phyloP scores from a whole-genome alignment of 305 asterid species.

The Ilex paraguariensis region DNA sequence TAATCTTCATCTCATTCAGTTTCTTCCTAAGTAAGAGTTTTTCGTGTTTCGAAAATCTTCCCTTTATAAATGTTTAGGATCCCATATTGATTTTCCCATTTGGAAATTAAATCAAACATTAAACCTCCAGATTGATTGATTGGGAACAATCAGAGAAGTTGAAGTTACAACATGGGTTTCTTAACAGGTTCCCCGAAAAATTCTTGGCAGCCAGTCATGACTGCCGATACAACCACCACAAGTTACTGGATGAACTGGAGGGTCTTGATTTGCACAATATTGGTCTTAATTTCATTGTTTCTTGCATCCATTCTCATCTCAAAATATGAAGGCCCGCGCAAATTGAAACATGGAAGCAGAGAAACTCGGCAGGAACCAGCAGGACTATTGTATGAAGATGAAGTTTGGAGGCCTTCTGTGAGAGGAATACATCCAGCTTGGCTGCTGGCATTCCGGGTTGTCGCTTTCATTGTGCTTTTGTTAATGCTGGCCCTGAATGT shows the following conservation, averaged over 20 bases:
- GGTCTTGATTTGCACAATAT: conserved; percentile 58
- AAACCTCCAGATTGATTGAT: background rate
- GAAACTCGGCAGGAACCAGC: conserved; percentile 25
- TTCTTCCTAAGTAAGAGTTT: background rate
- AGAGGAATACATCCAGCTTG: conserved; percentile 72
- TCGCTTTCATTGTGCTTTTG: conserved; percentile 72
- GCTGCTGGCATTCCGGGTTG: conserved; percentile 63
- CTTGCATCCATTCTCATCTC: conserved; percentile 67
- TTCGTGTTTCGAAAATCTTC: background rate
- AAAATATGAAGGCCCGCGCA: conserved; percentile 52
- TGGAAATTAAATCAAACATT: background rate
- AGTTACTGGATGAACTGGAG: conserved; percentile 94
- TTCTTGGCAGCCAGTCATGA: conserved; percentile 83
- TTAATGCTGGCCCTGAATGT: conserved; percentile 67
- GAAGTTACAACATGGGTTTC: conserved; percentile 45
- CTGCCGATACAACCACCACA: conserved; percentile 67
- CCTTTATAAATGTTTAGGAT: background rate
- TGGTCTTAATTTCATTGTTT: conserved; percentile 61
- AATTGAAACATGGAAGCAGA: conserved; percentile 18
- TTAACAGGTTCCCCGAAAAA: conserved; percentile 66
- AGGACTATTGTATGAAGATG: conserved; percentile 77
- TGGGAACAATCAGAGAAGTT: background rate
- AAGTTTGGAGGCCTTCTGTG: conserved; percentile 87
- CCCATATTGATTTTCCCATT: background rate
- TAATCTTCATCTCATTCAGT: no score